Base-by-base conservation (phyloP, 2,329 filamentous ascomycete genomes). In the Endocalyx cinctus region DNA sequence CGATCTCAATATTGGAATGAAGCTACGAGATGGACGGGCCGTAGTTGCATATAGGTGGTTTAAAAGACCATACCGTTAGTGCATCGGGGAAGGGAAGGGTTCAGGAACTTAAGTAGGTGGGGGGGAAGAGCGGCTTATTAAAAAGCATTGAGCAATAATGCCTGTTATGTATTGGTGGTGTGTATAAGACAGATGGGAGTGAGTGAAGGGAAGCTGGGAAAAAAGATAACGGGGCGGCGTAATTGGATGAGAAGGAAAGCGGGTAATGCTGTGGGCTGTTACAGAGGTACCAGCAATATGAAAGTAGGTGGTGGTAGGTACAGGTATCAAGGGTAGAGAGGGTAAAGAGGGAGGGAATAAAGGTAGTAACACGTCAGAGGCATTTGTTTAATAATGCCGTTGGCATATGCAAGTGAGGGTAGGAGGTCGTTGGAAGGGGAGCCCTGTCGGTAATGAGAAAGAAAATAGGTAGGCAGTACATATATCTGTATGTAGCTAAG, bases 31-130 rank as follows among this genome's bases (percentile, higher is more conserved):
- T 46, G 43, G 19, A 39, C 54, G 49, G 53, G 50, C 46, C 51
- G 52, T 46, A 44, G 45, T 44, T 51, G 48, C 50, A 54, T 54
- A 55, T 52, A 54, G 50, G 54, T 48, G 51, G 39, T 27, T 43
- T 29, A 38, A 35, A 41, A 55, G 59, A 37, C 20, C 20, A 23
- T 8, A 45, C 52, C 60, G 51, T 54, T 60, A 59, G 64, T 64
- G 61, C 65, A 63, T 55, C 60, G 57, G 60, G 60, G 59, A 60
- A 58, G 60, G 58, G 59, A 54, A 51, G 56, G 63, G 52, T 52
- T 55, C 57, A 66, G 65, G 64, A 63, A 67, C 55, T 54, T 62
- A n/a, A 23, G 20, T 23, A 58, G 58, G 59, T 59, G 58, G 58
- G 62, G 54, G 46, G 50, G 55, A 59, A 51, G 39, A 37, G 38